Evolutionary conservation across 2,329 filamentous ascomycete genomes (phyloP).

Genomic region (Ascochyta rabiei): DNA sequence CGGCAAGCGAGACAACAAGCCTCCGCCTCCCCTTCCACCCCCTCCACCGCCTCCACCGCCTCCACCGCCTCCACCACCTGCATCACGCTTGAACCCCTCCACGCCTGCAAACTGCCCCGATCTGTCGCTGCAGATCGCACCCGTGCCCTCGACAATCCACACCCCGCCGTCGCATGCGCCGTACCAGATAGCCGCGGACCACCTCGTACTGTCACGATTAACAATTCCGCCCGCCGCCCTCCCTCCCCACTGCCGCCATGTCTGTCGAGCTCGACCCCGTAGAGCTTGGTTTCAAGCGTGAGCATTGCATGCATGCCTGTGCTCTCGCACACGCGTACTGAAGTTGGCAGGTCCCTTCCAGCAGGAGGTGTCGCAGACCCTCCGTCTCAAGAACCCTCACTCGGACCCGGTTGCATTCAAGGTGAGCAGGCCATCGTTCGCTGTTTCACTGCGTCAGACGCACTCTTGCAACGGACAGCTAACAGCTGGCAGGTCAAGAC

Average conservation of each 20-base stretch:
- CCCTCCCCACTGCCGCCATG: conserved; percentile 63
- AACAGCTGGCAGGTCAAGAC: conserved; percentile 82
- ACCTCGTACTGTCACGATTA: conserved; percentile 31
- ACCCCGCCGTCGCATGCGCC: conserved; percentile 9
- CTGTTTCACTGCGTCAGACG: not conserved
- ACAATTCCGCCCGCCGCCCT: conserved; percentile 33
- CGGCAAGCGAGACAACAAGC: conserved; percentile 17
- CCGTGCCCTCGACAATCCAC: conserved; percentile 6
- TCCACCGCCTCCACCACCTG: conserved; percentile 9
- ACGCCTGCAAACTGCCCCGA: conserved; percentile 1
- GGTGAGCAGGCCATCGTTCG: conserved; percentile 49
- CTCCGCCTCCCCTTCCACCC: conserved; percentile 4
- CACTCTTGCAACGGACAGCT: not conserved
- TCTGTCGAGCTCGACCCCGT: conserved; percentile 90
- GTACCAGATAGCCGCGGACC: conserved; percentile 9
- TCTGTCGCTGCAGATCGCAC: conserved; percentile 11
- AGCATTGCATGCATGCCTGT: conserved; percentile 40
- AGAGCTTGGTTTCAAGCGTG: conserved; percentile 94
- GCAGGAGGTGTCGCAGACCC: conserved; percentile 66
- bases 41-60: not conserved
- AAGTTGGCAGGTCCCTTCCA: conserved; percentile 63
- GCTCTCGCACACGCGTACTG: conserved; percentile 17
- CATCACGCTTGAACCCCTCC: conserved; percentile 1
- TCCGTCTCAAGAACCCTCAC: conserved; percentile 65
- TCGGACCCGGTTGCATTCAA: conserved; percentile 68